phyloP scores from a whole-genome alignment of 768 basidiomycete genomes.

The Psilocybe subaeruginosa region DNA sequence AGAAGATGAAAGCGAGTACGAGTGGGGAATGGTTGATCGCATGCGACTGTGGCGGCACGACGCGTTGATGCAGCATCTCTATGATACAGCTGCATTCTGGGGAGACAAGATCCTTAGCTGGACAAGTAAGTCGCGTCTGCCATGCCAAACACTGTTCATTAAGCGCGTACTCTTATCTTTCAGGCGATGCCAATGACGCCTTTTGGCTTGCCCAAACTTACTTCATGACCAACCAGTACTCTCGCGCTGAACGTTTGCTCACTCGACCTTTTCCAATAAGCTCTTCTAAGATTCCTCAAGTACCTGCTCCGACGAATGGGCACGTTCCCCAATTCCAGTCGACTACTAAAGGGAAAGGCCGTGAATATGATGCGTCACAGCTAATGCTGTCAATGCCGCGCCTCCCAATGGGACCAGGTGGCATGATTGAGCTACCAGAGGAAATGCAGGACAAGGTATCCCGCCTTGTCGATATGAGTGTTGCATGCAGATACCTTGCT shows the following conservation, averaged over 20 bases:
- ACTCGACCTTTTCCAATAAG: conserved; percentile 80
- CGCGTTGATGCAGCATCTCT: conserved; percentile 97
- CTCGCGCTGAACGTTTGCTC: conserved; percentile 89
- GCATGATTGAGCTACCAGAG: conserved; percentile 70
- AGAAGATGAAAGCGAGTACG: conserved; percentile 59
- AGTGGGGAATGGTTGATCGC: conserved; percentile 90
- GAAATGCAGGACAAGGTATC: conserved; percentile 68
- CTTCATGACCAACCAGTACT: conserved; percentile 95
- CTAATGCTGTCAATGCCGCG: conserved; percentile 44
- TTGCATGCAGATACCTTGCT: conserved; percentile 94
- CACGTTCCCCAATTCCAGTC: conserved; percentile 33
- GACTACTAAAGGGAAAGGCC: conserved; percentile 63
- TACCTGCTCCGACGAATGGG: conserved; percentile 42
- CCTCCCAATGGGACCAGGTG: conserved; percentile 72
- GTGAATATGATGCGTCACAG: conserved; percentile 48
- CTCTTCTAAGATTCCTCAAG: conserved; percentile 40
- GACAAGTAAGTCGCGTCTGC: conserved; percentile 73
- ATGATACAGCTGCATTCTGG: conserved; percentile 98
- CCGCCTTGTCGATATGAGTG: conserved; percentile 89
- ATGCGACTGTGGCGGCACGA: conserved; percentile 98
- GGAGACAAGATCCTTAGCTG: conserved; percentile 95
- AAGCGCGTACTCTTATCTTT: conserved; percentile 9
- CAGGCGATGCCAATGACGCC: conserved; percentile 93
- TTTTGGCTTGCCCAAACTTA: conserved; percentile 99
- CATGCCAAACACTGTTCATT: conserved; percentile 4